Percentiles rank a stretch among this genome's conserved stretches.
phyloP scores from a whole-genome alignment of 164 flowering plant genomes.

The Taxillus chinensis region DNA sequence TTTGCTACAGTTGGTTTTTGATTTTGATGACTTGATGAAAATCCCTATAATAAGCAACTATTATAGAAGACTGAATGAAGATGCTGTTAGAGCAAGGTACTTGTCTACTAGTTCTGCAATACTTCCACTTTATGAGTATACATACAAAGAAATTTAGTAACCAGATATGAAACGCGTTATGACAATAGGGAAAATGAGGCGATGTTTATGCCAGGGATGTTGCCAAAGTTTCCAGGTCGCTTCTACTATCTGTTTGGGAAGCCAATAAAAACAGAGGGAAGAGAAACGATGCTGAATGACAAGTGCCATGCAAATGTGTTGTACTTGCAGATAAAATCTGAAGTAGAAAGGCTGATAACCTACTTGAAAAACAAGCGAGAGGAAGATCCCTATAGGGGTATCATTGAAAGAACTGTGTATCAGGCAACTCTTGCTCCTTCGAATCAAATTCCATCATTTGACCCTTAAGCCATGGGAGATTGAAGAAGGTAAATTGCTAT shows the following conservation, averaged over 20 bases:
- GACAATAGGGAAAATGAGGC: conserved; percentile 35
- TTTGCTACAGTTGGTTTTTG: conserved; percentile 41
- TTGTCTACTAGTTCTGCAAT: neutral
- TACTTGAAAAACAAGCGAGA: conserved; percentile 65
- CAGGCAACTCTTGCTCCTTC: conserved; percentile 19
- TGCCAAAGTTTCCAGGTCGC: conserved; percentile 84
- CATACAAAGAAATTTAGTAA: neutral
- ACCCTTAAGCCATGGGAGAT: conserved; percentile 18
- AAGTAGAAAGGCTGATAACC: conserved; percentile 37
- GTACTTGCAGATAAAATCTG: conserved; percentile 57
- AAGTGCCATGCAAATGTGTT: conserved; percentile 41
- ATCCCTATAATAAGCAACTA: conserved; percentile 48
- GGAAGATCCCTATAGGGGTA: conserved; percentile 68
- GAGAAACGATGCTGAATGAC: conserved; percentile 33
- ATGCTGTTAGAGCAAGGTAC: conserved; percentile 37
- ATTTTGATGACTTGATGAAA: conserved; percentile 58
- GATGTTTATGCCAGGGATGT: conserved; percentile 41
- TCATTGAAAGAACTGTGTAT: conserved; percentile 46
- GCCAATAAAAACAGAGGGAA: conserved; percentile 63
- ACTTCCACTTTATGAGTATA: neutral
- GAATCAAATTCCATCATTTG: conserved; percentile 33
- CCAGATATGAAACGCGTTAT: neutral
- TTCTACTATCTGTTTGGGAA: conserved; percentile 78
- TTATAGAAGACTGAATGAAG: conserved; percentile 18
- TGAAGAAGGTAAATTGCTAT: no score